phyloP scores from a whole-genome alignment of 352 stramenopile genomes.

The Phytopythium sindhum region DNA sequence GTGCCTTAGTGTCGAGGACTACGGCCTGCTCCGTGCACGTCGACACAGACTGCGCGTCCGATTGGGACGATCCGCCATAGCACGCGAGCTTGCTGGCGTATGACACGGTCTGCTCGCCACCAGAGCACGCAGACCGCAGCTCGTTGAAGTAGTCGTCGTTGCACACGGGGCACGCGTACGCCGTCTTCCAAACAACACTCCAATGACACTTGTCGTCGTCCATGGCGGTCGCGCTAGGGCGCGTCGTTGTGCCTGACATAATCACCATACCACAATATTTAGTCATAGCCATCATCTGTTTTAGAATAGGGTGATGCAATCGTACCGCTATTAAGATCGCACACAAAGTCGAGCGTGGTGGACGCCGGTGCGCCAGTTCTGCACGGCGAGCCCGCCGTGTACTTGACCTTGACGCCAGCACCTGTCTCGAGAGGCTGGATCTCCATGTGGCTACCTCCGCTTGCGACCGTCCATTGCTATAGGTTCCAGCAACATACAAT shows the following conservation, averaged over 20 bases:
- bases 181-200: conserved; percentile 61
- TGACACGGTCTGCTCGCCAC: conserved; percentile 52
- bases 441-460: conserved; percentile 58
- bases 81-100: conserved; percentile 56
- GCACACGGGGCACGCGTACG: conserved; percentile 67
- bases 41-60: conserved; percentile 40
- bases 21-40: conserved; percentile 64
- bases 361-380: conserved; percentile 40
- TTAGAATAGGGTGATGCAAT: neutral
- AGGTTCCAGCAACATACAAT: conserved; percentile 8
- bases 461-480: conserved; percentile 71
- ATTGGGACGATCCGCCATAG: conserved; percentile 45
- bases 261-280: neutral
- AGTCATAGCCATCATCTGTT: neutral
- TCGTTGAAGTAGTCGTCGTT: conserved; percentile 61
- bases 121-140: conserved; percentile 54
- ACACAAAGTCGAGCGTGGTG: conserved; percentile 66
- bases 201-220: conserved; percentile 55
- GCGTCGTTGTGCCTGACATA: conserved; percentile 41
- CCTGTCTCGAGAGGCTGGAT: conserved; percentile 53
- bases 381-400: conserved; percentile 50
- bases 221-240: conserved; percentile 22
- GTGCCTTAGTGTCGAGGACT: conserved; percentile 60
- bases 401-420: conserved; percentile 53
- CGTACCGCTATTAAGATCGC: conserved; percentile 60